These are phyloP conservation scores for Primulina eburnea DNA, from an alignment of 257 asterid species.

Conservation along the genomic window DNA sequence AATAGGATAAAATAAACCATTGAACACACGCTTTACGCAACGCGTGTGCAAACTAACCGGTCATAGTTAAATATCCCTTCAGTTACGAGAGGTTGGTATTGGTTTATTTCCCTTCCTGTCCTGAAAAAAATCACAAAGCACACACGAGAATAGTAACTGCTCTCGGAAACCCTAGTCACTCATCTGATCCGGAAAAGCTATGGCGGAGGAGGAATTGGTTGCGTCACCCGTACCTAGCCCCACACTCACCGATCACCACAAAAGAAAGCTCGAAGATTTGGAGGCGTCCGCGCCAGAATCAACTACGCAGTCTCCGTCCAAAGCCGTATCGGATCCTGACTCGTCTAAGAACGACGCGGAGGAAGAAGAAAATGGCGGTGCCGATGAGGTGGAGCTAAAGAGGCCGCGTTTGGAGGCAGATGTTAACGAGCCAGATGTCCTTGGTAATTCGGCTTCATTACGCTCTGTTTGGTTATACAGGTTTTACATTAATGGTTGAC, in stretches of 20 bases:
- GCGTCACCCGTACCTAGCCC: conserved; percentile 33
- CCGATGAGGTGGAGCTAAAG: conserved; percentile 62
- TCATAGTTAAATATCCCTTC: background rate
- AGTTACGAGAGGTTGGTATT: background rate
- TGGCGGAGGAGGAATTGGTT: conserved; percentile 55
- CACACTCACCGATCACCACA: conserved; percentile 52
- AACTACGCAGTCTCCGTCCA: conserved; percentile 28
- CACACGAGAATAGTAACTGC: background rate
- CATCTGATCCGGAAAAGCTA: conserved; percentile 2
- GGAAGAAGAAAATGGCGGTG: conserved; percentile 41
- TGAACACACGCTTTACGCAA: too few species aligned
- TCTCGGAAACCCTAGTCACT: conserved; percentile 1
- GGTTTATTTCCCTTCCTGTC: background rate
- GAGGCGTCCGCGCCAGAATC: conserved; percentile 49
- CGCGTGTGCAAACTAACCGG: too few species aligned
- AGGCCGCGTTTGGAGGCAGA: conserved; percentile 70
- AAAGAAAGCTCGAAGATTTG: conserved; percentile 83
- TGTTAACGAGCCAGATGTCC: conserved; percentile 35
- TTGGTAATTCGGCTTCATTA: conserved; percentile 36
- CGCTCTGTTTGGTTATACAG: background rate
- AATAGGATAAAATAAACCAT: too few species aligned
- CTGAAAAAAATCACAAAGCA: background rate
- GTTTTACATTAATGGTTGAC: conserved; percentile 14
- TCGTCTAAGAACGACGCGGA: conserved; percentile 33
- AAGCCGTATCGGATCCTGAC: conserved; percentile 25